Evolutionary conservation across 176 grass and related monocot species (phyloP), one percentile per base, ranked within the genome.

Genomic region (Tuctoria greenei): DNA sequence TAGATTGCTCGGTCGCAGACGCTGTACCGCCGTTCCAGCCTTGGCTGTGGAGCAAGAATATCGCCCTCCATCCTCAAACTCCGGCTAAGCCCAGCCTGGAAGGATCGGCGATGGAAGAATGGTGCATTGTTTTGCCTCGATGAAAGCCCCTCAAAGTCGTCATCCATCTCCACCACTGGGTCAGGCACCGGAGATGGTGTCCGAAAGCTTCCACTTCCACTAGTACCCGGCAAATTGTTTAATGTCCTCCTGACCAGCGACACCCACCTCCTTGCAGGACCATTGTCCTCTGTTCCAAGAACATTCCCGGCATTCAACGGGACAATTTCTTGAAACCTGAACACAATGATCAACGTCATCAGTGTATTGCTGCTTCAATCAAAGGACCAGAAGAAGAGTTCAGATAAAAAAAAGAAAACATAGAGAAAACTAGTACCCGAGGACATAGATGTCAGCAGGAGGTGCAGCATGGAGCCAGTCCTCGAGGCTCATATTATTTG

Each of bases 391-490:
- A 14, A 27, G 18, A 69, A 26, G 26, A 62, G 69, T 57, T 5
- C 55, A 56, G 57, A 64, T 21, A 35, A 4, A 23, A 4, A 27
- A 46, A 13, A 45, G 9, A 25, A 61, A 18, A 37, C 8, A 52
- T 17, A 41, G 28, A 39, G 10, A 16, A 65, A 60, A 12, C n/a
- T 49, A 55, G 20, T 92, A 95, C 96, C 96, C 96, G 6, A 99
- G 83, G 50, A 99, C 85, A 25, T 99, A 99, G 70, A 99, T 95
- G 47, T 99, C 96, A 20, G 96, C 91, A 37, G 92, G 87, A 74
- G 96, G 96, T 40, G 92, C 93, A 45, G 89, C 88, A 64, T 99
- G 96, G 69, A 99, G 96, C 96, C 92, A 99, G 59, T 99, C 96
- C 82, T 99, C 89, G 27, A 99, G 92, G 54, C 89, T 90, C 92